Conservation (phyloP, 75 land plant species). For the Sequoia sempervirens region DNA sequence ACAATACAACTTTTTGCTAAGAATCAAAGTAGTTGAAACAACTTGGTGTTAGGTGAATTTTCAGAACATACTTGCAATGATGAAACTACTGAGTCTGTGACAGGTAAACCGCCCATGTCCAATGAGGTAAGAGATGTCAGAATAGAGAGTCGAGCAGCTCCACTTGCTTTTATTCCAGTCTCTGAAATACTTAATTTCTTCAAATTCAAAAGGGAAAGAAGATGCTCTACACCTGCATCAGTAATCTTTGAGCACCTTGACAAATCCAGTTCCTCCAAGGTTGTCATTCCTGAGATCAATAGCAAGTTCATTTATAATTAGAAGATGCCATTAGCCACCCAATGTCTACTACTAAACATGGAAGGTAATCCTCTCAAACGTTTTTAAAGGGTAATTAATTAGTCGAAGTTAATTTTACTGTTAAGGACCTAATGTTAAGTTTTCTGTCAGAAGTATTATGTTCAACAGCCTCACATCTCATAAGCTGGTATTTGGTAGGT, state of each 20-base stretch:
- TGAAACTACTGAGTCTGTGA: slow-evolving; percentile 58
- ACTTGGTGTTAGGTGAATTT: neutral
- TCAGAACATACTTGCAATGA: slow-evolving; percentile 60
- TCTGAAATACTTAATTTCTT: slow-evolving; percentile 67
- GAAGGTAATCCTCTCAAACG: neutral
- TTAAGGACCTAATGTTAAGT: neutral
- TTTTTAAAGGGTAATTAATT: neutral
- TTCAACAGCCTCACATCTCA: neutral
- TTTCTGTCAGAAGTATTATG: neutral
- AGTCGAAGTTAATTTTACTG: neutral
- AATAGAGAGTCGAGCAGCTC: slow-evolving; percentile 41
- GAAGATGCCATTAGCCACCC: neutral
- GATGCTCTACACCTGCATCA: slow-evolving; percentile 69
- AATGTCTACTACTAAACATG: neutral
- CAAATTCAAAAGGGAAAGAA: slow-evolving; percentile 46
- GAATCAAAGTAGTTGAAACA: slow-evolving; percentile 4
- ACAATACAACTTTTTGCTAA: neutral
- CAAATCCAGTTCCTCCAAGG: slow-evolving; percentile 66
- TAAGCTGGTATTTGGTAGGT: neutral
- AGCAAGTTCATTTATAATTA: neutral
- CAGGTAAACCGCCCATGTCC: slow-evolving; percentile 89
- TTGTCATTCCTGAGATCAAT: slow-evolving; percentile 53
- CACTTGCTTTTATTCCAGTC: slow-evolving; percentile 70
- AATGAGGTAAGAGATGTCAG: slow-evolving; percentile 48
- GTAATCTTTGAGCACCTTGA: slow-evolving; percentile 73